These are phyloP conservation scores for Scytalidium lignicola DNA, from an alignment of 2,329 filamentous ascomycete species.

Conservation along the genomic window DNA sequence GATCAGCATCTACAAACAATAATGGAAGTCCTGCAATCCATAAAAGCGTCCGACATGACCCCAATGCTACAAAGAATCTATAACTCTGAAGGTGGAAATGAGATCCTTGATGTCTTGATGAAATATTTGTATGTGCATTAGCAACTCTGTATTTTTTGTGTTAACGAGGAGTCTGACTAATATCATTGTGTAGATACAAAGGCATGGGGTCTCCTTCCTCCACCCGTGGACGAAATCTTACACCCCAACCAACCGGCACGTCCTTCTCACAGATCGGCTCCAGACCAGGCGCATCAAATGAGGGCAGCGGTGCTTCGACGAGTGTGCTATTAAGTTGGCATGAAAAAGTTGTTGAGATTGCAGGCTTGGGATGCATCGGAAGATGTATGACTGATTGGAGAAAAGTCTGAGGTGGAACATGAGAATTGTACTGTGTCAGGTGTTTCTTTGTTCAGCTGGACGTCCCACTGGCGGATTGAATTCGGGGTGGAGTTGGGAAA, in stretches of 20 bases:
- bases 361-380: conserved; percentile 84
- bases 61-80: conserved; percentile 81
- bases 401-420: conserved; percentile 57
- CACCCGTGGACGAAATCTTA: conserved; percentile 39
- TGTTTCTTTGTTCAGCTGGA: not conserved
- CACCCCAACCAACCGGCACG: conserved; percentile 71
- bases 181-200: conserved; percentile 63
- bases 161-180: not conserved
- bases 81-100: conserved; percentile 69
- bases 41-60: conserved; percentile 94
- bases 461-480: not conserved
- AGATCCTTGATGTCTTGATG: conserved; percentile 89
- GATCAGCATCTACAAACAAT: conserved; percentile 84
- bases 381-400: conserved; percentile 95
- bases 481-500: not conserved
- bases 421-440: not conserved
- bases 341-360: conserved; percentile 94
- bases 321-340: conserved; percentile 98
- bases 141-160: not conserved
- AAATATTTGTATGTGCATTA: conserved; percentile 77
- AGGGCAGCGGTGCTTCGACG: conserved; percentile 82
- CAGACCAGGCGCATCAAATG: conserved; percentile 47
- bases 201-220: conserved; percentile 60
- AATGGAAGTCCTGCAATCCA: conserved; percentile 89
- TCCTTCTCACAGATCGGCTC: conserved; percentile 71